phyloP scores from a whole-genome alignment of 2,329 filamentous ascomycete genomes.

The Phyllachora maydis region DNA sequence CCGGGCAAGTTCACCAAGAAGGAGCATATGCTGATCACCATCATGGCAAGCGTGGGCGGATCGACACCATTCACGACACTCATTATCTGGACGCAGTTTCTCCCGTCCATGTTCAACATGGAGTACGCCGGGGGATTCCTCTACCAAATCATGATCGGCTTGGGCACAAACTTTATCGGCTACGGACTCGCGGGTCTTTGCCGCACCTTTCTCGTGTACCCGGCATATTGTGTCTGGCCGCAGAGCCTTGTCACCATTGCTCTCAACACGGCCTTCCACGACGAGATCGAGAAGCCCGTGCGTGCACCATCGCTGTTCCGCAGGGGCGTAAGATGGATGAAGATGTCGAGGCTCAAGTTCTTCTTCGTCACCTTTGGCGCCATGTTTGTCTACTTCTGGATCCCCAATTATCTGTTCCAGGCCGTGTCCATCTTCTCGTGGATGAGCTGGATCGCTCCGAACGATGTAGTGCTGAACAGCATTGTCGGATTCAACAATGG shows the following conservation, averaged over 20 bases:
- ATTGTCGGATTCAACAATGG: slow-evolving; percentile 14
- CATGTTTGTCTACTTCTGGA: slow-evolving; percentile 31
- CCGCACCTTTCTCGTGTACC: slow-evolving; percentile 28
- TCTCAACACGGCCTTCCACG: slow-evolving; percentile 24
- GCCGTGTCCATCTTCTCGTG: slow-evolving; percentile 25
- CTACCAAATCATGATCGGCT: slow-evolving; percentile 25
- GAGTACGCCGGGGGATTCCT: slow-evolving; percentile 20
- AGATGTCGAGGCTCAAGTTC: slow-evolving; percentile 21
- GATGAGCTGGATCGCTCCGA: slow-evolving; percentile 30
- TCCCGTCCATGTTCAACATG: slow-evolving; percentile 27
- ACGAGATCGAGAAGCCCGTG: slow-evolving; percentile 14
- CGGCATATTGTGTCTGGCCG: slow-evolving; percentile 29
- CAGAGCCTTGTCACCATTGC: slow-evolving; percentile 22
- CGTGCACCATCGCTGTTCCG: slow-evolving; percentile 19
- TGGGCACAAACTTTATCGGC: slow-evolving; percentile 31
- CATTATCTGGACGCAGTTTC: slow-evolving; percentile 24
- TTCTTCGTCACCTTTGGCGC: slow-evolving; percentile 18
- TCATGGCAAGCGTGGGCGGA: slow-evolving; percentile 36
- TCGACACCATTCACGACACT: slow-evolving; percentile 23
- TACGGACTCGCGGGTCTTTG: slow-evolving; percentile 29
- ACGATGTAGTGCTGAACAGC: slow-evolving; percentile 11
- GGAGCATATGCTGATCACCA: slow-evolving; percentile 34
- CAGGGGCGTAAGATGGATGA: slow-evolving; percentile 16
- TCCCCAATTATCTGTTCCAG: slow-evolving; percentile 26
- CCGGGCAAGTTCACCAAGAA: slow-evolving; percentile 35